These are phyloP conservation scores for Farysia itapuensis DNA, from an alignment of 1,284 basidiomycete species.

Conservation along the genomic window DNA sequence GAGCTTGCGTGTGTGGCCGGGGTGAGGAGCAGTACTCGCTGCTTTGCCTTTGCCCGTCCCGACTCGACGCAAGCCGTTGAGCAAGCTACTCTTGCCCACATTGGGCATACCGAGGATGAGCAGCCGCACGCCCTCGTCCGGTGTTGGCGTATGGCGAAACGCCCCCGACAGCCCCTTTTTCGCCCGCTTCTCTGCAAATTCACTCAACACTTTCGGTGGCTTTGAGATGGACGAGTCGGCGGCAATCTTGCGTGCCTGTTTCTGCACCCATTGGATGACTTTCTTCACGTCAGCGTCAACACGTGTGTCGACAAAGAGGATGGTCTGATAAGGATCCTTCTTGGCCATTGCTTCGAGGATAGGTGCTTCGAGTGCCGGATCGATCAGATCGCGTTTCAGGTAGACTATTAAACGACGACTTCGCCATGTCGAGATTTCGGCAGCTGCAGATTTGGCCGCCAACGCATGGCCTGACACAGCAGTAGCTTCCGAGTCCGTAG, in stretches of 20 bases:
- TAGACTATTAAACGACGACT: constrained; percentile 76
- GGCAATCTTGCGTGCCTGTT: constrained; percentile 18
- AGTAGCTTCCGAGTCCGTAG: constrained; percentile 36
- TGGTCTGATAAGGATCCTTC: constrained; percentile 61
- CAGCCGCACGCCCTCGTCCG: constrained; percentile 54
- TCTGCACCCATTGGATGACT: constrained; percentile 61
- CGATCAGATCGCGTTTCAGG: constrained; percentile 89
- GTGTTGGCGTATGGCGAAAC: constrained; percentile 51
- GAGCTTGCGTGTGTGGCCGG: constrained; percentile 61
- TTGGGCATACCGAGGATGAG: constrained; percentile 83
- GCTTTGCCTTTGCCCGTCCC: constrained; percentile 87
- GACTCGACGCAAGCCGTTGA: constrained; percentile 85
- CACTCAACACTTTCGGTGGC: constrained; percentile 2
- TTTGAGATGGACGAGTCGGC: neutral
- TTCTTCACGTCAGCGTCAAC: constrained; percentile 62
- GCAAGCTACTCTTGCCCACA: constrained; percentile 91
- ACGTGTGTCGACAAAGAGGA: constrained; percentile 65
- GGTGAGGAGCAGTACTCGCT: constrained; percentile 81
- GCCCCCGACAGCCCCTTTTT: constrained; percentile 53
- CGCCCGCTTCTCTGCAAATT: constrained; percentile 18
- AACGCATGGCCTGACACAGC: neutral
- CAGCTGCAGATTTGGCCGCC: neutral
- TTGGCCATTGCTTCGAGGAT: constrained; percentile 62
- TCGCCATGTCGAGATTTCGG: constrained; percentile 27
- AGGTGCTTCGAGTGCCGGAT: constrained; percentile 73